Evolutionary conservation across 805 yeast genomes (phyloP).

Genomic region (Zygotorulaspora danielsina): DNA sequence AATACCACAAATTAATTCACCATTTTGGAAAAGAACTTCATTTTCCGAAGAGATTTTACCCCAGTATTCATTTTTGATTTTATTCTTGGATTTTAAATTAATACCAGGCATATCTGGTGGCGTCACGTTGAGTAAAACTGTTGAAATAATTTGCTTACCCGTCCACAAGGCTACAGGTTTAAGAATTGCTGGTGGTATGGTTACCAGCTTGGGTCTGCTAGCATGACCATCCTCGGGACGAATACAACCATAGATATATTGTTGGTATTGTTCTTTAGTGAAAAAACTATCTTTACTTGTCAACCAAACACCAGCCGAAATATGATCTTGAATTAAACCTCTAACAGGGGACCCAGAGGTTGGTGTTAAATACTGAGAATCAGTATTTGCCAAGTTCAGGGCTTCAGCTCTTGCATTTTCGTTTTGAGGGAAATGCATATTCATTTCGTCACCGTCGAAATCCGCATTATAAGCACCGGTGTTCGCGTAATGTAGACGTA

Average conservation of each 20-base stretch:
- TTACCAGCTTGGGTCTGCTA: conserved; percentile 57
- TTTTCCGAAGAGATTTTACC: conserved; percentile 79
- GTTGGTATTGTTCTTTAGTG: conserved; percentile 88
- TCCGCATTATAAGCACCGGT: conserved; percentile 99
- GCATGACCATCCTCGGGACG: conserved; percentile 98
- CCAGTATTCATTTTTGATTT: conserved; percentile 94
- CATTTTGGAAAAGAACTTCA: conserved; percentile 77
- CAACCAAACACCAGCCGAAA: conserved; percentile 98
- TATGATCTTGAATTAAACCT: conserved; percentile 98
- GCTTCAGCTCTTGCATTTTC: conserved; percentile 98
- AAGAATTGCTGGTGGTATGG: conserved; percentile 83
- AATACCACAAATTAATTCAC: conserved; percentile 87
- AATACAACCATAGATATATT: conserved; percentile 85
- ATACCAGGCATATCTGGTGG: conserved; percentile 89
- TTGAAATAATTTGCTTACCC: conserved; percentile 93
- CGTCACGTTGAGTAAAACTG: conserved; percentile 82
- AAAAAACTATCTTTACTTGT: conserved; percentile 90
- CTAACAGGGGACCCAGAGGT: conserved; percentile 97
- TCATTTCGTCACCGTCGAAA: conserved; percentile 99
- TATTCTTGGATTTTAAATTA: conserved; percentile 76
- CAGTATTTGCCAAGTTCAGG: conserved; percentile 89
- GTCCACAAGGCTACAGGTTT: conserved; percentile 95
- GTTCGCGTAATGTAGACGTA: conserved; percentile 95
- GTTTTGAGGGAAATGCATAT: conserved; percentile 98
- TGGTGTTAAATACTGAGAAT: conserved; percentile 95